A percentile compares a stretch with the other conserved stretches of the same genome.
These are phyloP conservation scores for Gossypium mustelinum DNA, from an alignment of 345 rosid genomes.

Conservation along the genomic window DNA sequence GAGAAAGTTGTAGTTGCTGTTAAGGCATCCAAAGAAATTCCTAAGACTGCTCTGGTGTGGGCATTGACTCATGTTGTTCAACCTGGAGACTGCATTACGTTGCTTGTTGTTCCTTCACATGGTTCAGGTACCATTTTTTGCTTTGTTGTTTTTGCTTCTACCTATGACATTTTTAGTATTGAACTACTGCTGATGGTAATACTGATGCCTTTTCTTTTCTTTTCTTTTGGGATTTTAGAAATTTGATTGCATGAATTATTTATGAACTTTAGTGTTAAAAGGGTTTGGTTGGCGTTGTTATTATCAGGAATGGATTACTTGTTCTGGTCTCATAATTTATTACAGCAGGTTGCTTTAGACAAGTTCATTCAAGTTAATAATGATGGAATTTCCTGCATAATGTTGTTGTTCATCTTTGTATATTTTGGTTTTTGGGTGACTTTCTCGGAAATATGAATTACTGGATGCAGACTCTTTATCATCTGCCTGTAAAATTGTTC, in stretches of 20 bases:
- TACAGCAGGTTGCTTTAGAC: not conserved
- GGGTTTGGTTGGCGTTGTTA: not conserved
- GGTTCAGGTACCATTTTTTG: slow-evolving; percentile 43
- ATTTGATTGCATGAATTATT: not conserved
- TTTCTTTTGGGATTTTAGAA: not conserved
- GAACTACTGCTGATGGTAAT: not conserved
- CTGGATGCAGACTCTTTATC: not conserved
- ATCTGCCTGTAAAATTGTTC: not conserved
- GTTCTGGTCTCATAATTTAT: not conserved
- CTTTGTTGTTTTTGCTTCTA: not conserved
- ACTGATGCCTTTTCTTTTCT: not conserved
- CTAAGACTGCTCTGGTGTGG: slow-evolving; percentile 91
- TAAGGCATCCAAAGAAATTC: slow-evolving; percentile 91
- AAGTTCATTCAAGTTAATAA: not conserved
- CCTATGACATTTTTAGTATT: not conserved
- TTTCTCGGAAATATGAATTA: not conserved
- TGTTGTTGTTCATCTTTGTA: not conserved
- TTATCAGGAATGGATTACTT: not conserved
- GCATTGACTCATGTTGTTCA: slow-evolving; percentile 97
- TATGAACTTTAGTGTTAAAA: not conserved
- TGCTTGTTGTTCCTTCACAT: slow-evolving; percentile 80
- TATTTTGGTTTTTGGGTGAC: slow-evolving; percentile 1
- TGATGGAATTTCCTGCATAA: slow-evolving; percentile 1
- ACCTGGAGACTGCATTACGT: slow-evolving; percentile 88
- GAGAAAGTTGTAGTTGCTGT: slow-evolving; percentile 90